phyloP scores from a whole-genome alignment of 2,329 filamentous ascomycete genomes.

The Claviceps sp. region DNA sequence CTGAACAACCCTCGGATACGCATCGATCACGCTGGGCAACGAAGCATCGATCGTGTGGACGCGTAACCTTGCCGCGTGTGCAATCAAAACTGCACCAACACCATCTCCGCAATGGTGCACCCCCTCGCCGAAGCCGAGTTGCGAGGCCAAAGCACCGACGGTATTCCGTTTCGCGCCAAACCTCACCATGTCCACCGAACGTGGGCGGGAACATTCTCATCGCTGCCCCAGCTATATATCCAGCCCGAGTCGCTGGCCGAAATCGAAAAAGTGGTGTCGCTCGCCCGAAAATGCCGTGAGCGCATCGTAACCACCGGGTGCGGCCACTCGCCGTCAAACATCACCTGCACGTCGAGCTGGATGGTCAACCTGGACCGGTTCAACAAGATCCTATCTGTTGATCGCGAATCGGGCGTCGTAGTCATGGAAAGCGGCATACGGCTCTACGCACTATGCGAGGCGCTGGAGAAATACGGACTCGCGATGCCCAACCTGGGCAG shows the following conservation, averaged over 20 bases:
- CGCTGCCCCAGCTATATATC: slow-evolving; percentile 79
- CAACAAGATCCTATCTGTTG: slow-evolving; percentile 56
- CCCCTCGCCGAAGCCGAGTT: slow-evolving; percentile 23
- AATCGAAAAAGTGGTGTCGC: slow-evolving; percentile 67
- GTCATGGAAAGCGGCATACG: slow-evolving; percentile 83
- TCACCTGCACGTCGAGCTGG: slow-evolving; percentile 91
- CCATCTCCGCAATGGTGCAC: slow-evolving; percentile 22
- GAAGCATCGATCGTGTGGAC: too few relatives aligned
- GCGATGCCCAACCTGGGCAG: slow-evolving; percentile 87
- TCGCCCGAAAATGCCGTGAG: slow-evolving; percentile 69
- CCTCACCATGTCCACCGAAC: slow-evolving; percentile 69
- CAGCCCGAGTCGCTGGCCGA: slow-evolving; percentile 68
- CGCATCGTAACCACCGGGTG: slow-evolving; percentile 79
- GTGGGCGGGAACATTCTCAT: slow-evolving; percentile 89
- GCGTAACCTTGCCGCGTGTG: not conserved
- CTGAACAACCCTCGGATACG: not conserved
- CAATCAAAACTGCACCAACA: not conserved
- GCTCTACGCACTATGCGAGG: slow-evolving; percentile 57
- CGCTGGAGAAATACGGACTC: slow-evolving; percentile 61
- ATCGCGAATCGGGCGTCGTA: slow-evolving; percentile 51
- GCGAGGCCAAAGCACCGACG: slow-evolving; percentile 16
- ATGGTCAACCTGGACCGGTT: slow-evolving; percentile 85
- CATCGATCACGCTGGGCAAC: not conserved
- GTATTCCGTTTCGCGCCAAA: slow-evolving; percentile 62
- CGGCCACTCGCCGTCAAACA: slow-evolving; percentile 79